A percentile compares a stretch with the other conserved stretches of the same genome.
Conservation (phyloP, 1,284 basidiomycete species). For the Schizophyllum amplum region DNA sequence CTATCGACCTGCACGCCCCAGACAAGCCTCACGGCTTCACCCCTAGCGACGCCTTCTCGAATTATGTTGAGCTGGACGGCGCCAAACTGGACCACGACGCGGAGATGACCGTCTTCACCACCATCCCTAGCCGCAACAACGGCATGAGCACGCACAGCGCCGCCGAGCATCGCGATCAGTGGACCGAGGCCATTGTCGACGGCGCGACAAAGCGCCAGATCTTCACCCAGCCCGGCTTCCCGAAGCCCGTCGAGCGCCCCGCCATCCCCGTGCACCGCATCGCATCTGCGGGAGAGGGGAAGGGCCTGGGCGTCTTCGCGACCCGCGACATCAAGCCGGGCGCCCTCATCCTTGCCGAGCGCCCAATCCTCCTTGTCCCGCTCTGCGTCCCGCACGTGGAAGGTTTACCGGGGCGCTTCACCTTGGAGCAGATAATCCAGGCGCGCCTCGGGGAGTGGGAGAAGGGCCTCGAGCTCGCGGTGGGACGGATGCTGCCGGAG, state of each 20-base stretch:
- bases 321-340: conserved; percentile 3
- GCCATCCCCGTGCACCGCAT: neutral
- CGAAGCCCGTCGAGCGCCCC: conserved; percentile 2
- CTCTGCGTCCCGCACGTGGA: neutral
- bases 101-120: neutral
- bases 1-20: neutral
- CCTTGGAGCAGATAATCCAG: conserved; percentile 4
- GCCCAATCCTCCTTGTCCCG: conserved; percentile 4
- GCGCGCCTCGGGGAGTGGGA: conserved; percentile 1
- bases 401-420: neutral
- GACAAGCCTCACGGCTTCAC: neutral
- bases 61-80: neutral
- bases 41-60: neutral
- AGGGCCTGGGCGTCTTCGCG: conserved; percentile 12
- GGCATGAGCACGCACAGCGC: neutral
- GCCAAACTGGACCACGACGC: neutral
- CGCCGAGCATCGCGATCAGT: neutral
- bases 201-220: conserved; percentile 2
- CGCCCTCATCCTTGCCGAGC: conserved; percentile 12
- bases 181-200: conserved; percentile 1
- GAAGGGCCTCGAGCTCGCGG: neutral
- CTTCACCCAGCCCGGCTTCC: conserved; percentile 9
- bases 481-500: conserved; percentile 10
- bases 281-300: conserved; percentile 3
- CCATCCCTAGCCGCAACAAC: neutral